A percentile compares a stretch with the other conserved stretches of the same genome.
These are phyloP conservation scores for Tylopilus felleus DNA, from an alignment of 768 basidiomycete genomes.

Conservation along the genomic window DNA sequence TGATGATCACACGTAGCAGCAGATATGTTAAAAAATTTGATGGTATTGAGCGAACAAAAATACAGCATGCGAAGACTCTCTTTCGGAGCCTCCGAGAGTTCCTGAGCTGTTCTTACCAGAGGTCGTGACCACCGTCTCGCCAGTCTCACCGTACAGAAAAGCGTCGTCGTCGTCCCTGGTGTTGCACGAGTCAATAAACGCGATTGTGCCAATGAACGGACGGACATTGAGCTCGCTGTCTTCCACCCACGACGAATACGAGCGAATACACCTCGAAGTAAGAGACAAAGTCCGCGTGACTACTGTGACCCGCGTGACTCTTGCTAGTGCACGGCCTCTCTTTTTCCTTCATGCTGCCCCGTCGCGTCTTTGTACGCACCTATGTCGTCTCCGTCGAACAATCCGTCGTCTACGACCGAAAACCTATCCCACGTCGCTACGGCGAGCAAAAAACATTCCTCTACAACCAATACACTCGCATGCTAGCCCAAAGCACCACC, in stretches of 20 bases:
- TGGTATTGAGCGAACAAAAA: slow-evolving; percentile 34
- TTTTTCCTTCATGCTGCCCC: slow-evolving; percentile 5
- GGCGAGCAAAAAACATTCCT: slow-evolving; percentile 77
- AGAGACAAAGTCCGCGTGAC: slow-evolving; percentile 29
- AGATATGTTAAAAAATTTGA: slow-evolving; percentile 39
- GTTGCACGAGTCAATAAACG: slow-evolving; percentile 26
- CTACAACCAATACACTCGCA: slow-evolving; percentile 72
- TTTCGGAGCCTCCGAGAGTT: slow-evolving; percentile 23
- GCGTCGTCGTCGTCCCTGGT: slow-evolving; percentile 78
- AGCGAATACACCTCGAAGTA: slow-evolving; percentile 19
- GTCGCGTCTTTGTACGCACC: slow-evolving; percentile 31
- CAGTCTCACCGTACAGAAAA: slow-evolving; percentile 66
- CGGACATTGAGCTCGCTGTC: slow-evolving; percentile 28
- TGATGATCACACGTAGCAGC: slow-evolving; percentile 41
- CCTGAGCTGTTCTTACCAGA: slow-evolving; percentile 47
- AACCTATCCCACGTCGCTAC: slow-evolving; percentile 63
- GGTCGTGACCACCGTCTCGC: slow-evolving; percentile 31
- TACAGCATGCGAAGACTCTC: slow-evolving; percentile 33
- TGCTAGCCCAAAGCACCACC: slow-evolving; percentile 55
- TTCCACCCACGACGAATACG: slow-evolving; percentile 21
- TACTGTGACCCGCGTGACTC: slow-evolving; percentile 20
- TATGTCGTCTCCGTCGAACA: slow-evolving; percentile 59
- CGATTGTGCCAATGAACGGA: slow-evolving; percentile 16
- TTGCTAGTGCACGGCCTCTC: background rate
- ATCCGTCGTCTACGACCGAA: slow-evolving; percentile 49